Percentiles rank a stretch among this genome's conserved stretches.
Evolutionary conservation across 2,329 filamentous ascomycete genomes (phyloP).

Genomic region (Elsinoe fawcettii): DNA sequence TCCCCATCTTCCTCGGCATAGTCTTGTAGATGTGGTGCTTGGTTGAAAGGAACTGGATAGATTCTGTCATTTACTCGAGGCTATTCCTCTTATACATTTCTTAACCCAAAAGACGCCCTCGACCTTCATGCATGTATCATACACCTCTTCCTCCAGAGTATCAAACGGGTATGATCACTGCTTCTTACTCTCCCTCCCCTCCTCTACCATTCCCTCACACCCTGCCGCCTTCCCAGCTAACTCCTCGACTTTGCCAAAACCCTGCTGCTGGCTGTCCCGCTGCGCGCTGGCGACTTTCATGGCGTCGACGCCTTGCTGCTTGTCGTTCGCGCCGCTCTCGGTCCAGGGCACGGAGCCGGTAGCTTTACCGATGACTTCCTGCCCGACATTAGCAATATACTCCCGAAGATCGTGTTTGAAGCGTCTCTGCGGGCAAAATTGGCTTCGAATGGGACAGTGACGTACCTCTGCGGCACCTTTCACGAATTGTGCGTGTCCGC

Average conservation of each 20-base stretch:
- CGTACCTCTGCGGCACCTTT: constrained; percentile 60
- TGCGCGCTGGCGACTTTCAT: constrained; percentile 55
- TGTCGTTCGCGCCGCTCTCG: constrained; percentile 55
- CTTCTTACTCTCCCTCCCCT: constrained; percentile 47
- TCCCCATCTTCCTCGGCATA: too few species aligned
- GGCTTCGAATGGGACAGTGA: constrained; percentile 1
- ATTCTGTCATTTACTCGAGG: not conserved
- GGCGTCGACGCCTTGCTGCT: constrained; percentile 51
- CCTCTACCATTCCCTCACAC: constrained; percentile 62
- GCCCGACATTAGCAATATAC: constrained; percentile 1
- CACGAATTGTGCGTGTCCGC: constrained; percentile 58
- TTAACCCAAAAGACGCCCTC: not conserved
- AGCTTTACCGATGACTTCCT: constrained; percentile 54
- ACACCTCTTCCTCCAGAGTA: not conserved
- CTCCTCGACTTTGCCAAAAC: constrained; percentile 58
- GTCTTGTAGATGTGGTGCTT: too few species aligned
- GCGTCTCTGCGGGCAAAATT: not conserved
- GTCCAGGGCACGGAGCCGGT: constrained; percentile 59
- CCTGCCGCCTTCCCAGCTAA: constrained; percentile 55
- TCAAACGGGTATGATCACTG: constrained; percentile 1
- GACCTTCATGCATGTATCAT: too few species aligned
- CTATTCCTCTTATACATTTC: not conserved
- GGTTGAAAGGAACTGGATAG: not conserved
- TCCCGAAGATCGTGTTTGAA: not conserved
- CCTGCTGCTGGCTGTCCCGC: constrained; percentile 46